Conservation (phyloP, 495 filamentous ascomycete genomes). For the Jackrogersella minutella region DNA sequence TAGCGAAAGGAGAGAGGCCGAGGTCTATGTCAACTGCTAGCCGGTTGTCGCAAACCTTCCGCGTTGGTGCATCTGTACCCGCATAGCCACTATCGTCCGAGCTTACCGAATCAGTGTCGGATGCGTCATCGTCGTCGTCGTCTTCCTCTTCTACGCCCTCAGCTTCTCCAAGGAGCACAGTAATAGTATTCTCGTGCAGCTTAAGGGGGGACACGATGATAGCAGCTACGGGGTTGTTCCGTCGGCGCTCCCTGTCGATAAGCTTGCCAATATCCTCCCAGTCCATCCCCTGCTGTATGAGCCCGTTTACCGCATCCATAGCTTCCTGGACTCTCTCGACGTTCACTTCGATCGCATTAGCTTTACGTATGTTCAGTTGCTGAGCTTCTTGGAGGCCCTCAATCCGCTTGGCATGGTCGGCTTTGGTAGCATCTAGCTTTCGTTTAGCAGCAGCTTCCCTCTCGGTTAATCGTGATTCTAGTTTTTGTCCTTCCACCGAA, state of each 20-base stretch:
- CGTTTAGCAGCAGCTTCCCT: slow-evolving; percentile 80
- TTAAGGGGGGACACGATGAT: slow-evolving; percentile 90
- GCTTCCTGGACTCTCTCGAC: slow-evolving; percentile 88
- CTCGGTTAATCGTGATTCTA: slow-evolving; percentile 83
- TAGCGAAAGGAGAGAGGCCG: slow-evolving; percentile 80
- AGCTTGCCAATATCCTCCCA: slow-evolving; percentile 90
- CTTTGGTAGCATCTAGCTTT: slow-evolving; percentile 80
- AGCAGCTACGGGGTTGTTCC: slow-evolving; percentile 83
- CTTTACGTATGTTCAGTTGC: slow-evolving; percentile 85
- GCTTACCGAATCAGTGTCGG: slow-evolving; percentile 70
- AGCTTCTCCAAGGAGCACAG: slow-evolving; percentile 77
- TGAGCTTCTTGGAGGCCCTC: slow-evolving; percentile 82
- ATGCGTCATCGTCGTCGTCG: slow-evolving; percentile 59
- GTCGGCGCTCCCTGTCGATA: slow-evolving; percentile 82
- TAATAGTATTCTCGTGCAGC: slow-evolving; percentile 86
- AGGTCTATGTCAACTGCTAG: slow-evolving; percentile 87
- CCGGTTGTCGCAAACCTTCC: slow-evolving; percentile 54
- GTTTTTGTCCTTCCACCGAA: slow-evolving; percentile 90
- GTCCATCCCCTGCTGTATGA: slow-evolving; percentile 94
- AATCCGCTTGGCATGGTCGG: slow-evolving; percentile 83
- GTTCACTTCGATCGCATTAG: slow-evolving; percentile 88
- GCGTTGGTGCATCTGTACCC: slow-evolving; percentile 44
- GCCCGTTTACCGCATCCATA: slow-evolving; percentile 85
- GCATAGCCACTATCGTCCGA: slow-evolving; percentile 68
- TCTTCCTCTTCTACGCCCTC: slow-evolving; percentile 65